Conservation (phyloP, 371 early-diverging fungal species). For the Mucor sp. region DNA sequence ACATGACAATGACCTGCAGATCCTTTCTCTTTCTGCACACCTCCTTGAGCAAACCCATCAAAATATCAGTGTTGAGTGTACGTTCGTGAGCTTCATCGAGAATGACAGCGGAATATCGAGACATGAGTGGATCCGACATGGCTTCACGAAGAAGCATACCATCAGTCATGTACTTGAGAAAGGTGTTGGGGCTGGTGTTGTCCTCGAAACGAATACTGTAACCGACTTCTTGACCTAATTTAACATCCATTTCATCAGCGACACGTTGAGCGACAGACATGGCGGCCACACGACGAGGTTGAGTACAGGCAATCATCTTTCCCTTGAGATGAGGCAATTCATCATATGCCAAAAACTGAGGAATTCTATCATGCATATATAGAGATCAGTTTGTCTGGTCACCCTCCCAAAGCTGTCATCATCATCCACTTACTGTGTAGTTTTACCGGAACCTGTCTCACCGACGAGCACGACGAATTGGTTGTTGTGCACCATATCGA, state of each 20-base stretch:
- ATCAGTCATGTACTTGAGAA: constrained; percentile 23
- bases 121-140: constrained; percentile 58
- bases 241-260: constrained; percentile 44
- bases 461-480: constrained; percentile 71
- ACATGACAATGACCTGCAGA: constrained; percentile 72
- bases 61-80: constrained; percentile 50
- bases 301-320: constrained; percentile 88
- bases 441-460: constrained; percentile 86
- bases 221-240: constrained; percentile 70
- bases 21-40: constrained; percentile 53
- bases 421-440: constrained; percentile 68
- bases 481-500: constrained; percentile 57
- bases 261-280: constrained; percentile 85
- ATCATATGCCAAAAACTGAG: constrained; percentile 93
- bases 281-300: constrained; percentile 93
- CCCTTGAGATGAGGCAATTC: constrained; percentile 88
- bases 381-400: too few species aligned
- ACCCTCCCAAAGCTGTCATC: too few species aligned
- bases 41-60: constrained; percentile 24
- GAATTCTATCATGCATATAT: constrained; percentile 66
- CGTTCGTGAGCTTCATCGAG: constrained; percentile 83
- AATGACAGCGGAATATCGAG: constrained; percentile 63
- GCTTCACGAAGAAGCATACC: constrained; percentile 72
- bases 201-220: constrained; percentile 77
- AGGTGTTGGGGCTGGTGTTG: constrained; percentile 15